Evolutionary conservation across 75 land plant genomes (phyloP), one percentile per base, ranked within the genome.

Genomic region (Chamaecyparis obtusa): DNA sequence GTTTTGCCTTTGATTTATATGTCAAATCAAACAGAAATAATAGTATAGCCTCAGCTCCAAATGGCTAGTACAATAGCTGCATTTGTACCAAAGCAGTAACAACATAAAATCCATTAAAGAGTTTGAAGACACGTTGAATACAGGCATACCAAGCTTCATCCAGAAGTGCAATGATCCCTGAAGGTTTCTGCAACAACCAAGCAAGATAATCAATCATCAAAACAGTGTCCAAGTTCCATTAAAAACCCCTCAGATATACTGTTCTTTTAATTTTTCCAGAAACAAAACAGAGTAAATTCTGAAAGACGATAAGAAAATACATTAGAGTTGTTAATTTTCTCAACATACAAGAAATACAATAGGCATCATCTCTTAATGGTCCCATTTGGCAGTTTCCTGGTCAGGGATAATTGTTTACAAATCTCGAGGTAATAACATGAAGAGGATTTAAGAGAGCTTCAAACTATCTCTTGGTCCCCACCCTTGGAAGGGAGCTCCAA

Each of bases 81-180:
- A 46, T 24, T 81, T 81, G 3, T 81, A 11, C n/a, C 32, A 81
- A 81, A 81, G 83, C 54, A 81, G 5, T 46, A 81, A 81, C 48
- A 46, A n/a, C 46, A 81, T 44, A 78, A 78, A 78, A 37, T 9
- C 36, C 81, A 27, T 46, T 81, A 11, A 39, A 78, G 81, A 39
- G 54, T 44, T 46, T 46, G 48, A 27, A 81, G 27, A 78, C 44
- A 78, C 2, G 41, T 8, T 36, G n/a, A 87, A 69, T 84, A 69
- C 19, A 49, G 27, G 33, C 88, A 48, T 93, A 94, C 95, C 95
- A 94, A 72, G 95, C 95, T 91, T 94, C 95, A 88, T 94, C 95
- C 44, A 94, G 91, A 16, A 93, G 92, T 83, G 95, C 95, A 87
- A 94, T 94, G 37, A 94, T 94, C 78, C 95, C 95, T 69, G 89